phyloP scores from a whole-genome alignment of 192 early-diverging fungal species.

The Coemansia nantahalensis region DNA sequence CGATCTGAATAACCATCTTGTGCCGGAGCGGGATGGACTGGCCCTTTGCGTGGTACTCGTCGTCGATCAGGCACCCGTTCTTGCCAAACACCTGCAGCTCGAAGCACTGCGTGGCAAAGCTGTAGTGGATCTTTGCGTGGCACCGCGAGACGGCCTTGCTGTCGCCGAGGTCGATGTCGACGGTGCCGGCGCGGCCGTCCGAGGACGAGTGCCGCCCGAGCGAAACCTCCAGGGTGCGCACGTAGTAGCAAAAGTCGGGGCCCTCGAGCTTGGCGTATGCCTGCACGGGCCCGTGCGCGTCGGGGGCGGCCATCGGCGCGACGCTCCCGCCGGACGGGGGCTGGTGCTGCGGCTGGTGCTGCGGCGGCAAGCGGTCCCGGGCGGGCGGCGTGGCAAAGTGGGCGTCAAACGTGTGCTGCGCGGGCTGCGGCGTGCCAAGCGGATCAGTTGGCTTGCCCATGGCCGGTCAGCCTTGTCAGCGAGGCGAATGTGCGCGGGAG shows the following conservation, averaged over 20 bases:
- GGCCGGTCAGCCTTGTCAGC: neutral
- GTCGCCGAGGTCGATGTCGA: constrained; percentile 85
- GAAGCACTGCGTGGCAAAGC: constrained; percentile 75
- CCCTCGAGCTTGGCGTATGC: constrained; percentile 91
- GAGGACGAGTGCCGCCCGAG: constrained; percentile 73
- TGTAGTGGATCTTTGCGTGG: constrained; percentile 84
- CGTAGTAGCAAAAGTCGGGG: constrained; percentile 79
- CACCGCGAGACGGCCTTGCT: constrained; percentile 83
- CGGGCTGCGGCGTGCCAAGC: constrained; percentile 29
- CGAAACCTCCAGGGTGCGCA: constrained; percentile 73
- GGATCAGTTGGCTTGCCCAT: constrained; percentile 33
- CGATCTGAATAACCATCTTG: constrained; percentile 74
- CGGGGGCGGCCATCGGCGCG: constrained; percentile 6
- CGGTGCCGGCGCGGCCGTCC: constrained; percentile 53
- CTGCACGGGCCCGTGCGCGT: constrained; percentile 62
- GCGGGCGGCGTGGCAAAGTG: constrained; percentile 11
- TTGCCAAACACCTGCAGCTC: constrained; percentile 86
- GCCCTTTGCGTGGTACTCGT: constrained; percentile 69
- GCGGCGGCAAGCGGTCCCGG: neutral
- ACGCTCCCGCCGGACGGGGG: neutral
- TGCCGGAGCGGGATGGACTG: constrained; percentile 58
- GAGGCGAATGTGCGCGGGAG: neutral
- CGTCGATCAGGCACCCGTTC: constrained; percentile 88
- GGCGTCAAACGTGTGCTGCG: constrained; percentile 22
- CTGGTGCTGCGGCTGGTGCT: neutral